These are phyloP conservation scores for Aspergillus funiculosus DNA, from an alignment of 495 filamentous ascomycete genomes.

Conservation along the genomic window DNA sequence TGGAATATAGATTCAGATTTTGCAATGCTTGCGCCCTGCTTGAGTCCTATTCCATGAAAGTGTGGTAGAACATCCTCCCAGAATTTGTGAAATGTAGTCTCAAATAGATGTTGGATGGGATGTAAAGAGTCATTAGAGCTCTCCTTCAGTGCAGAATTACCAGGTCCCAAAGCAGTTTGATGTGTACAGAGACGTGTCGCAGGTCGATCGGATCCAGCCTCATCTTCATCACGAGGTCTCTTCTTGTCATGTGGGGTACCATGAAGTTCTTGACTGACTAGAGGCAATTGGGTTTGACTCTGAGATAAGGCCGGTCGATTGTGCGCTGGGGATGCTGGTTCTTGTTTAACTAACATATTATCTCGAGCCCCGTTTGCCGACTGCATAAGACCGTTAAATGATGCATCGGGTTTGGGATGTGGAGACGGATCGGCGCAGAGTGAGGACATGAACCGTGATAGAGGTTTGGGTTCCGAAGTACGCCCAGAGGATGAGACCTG, in stretches of 20 bases:
- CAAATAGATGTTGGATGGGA: slow-evolving; percentile 7
- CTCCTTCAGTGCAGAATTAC: not conserved
- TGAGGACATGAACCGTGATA: too few species aligned
- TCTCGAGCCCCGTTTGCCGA: too few species aligned
- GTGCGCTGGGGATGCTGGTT: too few species aligned
- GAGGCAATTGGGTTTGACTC: not conserved
- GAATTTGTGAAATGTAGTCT: slow-evolving; percentile 13
- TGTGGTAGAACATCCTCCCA: slow-evolving; percentile 16
- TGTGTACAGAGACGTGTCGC: slow-evolving; percentile 14
- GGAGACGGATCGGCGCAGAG: too few species aligned
- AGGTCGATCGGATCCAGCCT: slow-evolving; percentile 5
- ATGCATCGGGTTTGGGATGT: too few species aligned
- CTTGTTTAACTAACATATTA: too few species aligned
- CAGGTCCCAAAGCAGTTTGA: not conserved
- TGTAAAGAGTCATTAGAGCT: slow-evolving; percentile 1
- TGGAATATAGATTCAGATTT: slow-evolving; percentile 20
- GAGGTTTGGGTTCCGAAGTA: slow-evolving; percentile 5
- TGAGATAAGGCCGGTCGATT: slow-evolving; percentile 6
- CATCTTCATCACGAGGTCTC: slow-evolving; percentile 14
- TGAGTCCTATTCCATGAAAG: too few species aligned
- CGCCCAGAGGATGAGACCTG: too few species aligned
- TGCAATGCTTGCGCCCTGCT: slow-evolving; percentile 8
- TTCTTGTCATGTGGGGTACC: slow-evolving; percentile 5
- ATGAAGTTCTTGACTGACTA: not conserved
- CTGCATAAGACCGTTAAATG: too few species aligned